Evolutionary conservation across 176 grass and related monocot genomes (phyloP).

Genomic region (Musa itinerans): DNA sequence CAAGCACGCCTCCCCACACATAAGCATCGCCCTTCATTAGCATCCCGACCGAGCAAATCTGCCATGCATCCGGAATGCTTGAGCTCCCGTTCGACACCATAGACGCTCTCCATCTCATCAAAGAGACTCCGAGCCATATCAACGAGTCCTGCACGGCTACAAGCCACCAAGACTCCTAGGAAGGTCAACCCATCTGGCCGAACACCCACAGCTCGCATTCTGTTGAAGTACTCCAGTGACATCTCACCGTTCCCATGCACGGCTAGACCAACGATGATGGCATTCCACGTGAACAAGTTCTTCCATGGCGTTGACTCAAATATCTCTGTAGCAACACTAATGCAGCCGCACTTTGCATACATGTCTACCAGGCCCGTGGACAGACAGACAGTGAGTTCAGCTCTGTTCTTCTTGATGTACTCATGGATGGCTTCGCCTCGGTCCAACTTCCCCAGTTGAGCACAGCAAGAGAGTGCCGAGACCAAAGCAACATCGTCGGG

Average conservation of each 20-base stretch:
- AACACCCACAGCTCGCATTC: conserved; percentile 26
- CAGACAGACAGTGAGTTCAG: conserved; percentile 33
- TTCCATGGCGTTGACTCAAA: conserved; percentile 23
- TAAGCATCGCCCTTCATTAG: conserved; percentile 35
- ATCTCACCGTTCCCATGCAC: conserved; percentile 42
- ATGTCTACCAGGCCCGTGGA: conserved; percentile 43
- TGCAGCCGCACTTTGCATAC: conserved; percentile 49
- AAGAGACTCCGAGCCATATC: conserved; percentile 40
- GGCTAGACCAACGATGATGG: conserved; percentile 40
- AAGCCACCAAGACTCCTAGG: conserved; percentile 42
- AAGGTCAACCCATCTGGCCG: conserved; percentile 40
- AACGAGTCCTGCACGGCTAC: conserved; percentile 46
- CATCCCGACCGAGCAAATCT: conserved; percentile 59
- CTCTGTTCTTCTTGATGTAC: conserved; percentile 30
- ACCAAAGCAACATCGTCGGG: conserved; percentile 45
- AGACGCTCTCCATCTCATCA: conserved; percentile 36
- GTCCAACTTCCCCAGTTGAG: conserved; percentile 38
- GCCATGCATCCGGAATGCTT: conserved; percentile 76
- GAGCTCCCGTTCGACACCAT: conserved; percentile 28
- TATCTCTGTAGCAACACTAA: conserved; percentile 26
- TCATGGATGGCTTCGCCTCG: conserved; percentile 38
- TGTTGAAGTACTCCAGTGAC: conserved; percentile 36
- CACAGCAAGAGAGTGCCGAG: conserved; percentile 46
- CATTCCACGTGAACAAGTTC: conserved; percentile 59
- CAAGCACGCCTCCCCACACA: conserved; percentile 53